Evolutionary conservation across 805 yeast species (phyloP), one percentile per base, ranked within the genome.

Genomic region (Saccharomycopsis schoenii): DNA sequence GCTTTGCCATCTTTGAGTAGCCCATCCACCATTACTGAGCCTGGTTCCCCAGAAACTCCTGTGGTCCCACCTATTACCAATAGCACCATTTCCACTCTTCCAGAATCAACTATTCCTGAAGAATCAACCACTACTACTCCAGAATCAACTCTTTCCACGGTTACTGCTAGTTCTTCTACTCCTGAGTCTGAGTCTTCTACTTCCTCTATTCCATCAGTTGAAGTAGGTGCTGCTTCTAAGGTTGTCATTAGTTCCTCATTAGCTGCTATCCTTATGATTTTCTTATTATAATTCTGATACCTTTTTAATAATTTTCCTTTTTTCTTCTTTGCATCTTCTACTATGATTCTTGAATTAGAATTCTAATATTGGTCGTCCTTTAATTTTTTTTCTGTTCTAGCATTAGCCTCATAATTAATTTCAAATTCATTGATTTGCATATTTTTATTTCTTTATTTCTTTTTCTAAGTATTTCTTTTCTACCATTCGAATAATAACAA

Each of bases 111-210:
- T 2, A 50, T 24, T 24, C 21, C 62, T 37, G 58, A 36, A 17
- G 43, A 25, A 21, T 25, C 58, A 24, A 42, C 60, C 29, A 14
- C 58, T 10, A 47, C 42, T 34, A 36, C 61, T 42, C 34, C 56
- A 14, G 19, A 55, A 25, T 58, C 65, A 17, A 19, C 61, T 39
- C 60, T 60, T 25, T 54, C 60, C 36, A 17, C 59, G 47, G 54
- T 58, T 43, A 55, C 62, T 15, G 52, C 58, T 39, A 47, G 60
- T 5, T 51, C 60, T 34, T 40, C 60, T 29, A 56, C 61, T 39
- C 54, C 59, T n/a, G 58, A 61, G 8, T 39, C 29, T 12, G 50
- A 34, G 21, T 37, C 57, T 19, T 17, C 62, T n/a, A 54, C 52
- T 19, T 21, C 34, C 25, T 37, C 34, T 10, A 19, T 55, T 15